Evolutionary conservation across 2,329 filamentous ascomycete species (phyloP), one percentile per base, ranked within the genome.

Genomic region (Pleochaeta shiraiana): DNA sequence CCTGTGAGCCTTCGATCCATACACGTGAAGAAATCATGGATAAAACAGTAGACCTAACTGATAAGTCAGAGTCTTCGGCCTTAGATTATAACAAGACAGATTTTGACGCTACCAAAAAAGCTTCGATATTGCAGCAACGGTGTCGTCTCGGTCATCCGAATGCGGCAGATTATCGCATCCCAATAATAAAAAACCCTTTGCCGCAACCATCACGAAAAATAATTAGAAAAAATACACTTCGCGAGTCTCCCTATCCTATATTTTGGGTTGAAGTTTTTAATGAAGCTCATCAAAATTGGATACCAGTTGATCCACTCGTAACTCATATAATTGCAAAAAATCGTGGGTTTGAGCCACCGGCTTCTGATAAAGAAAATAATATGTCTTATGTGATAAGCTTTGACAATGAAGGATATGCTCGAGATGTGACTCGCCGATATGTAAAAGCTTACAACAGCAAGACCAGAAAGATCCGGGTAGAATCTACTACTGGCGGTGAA

Each of bases 261-360:
- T 97, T 90, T 72, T 98, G 93, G 93, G 86, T 96, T 0, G 93
- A 98, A 75, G 85, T 89, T 3, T 88, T 95, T 68, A 91, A 96
- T 67, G 78, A 84, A 64, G 87, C 87, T 0, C 83, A 90, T 68
- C 88, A 96, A 72, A 95, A 90, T 76, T 98, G 93, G 93, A 82
- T 95, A 64, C 81, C 90, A 0, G 83, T 93, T 43, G 93, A 98
- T 72, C 84, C 91, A 0, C 74, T 96, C 0, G 90, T 93, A 1
- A 95, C 91, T 0, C 79, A 82, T 64, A 87, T 84, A 68, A 83
- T 95, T 64, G 88, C 85, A 72, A 90, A 87, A 66, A 83, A 89
- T 0, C 80, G 79, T 33, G 84, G 81, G 59, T 78, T 98, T 31
- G 93, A 98, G 71, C 93, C 93, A 0, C 89, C 93, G 0, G 81